phyloP scores from a whole-genome alignment of 306 rosid species.

The Pterocarpus santalinus region DNA sequence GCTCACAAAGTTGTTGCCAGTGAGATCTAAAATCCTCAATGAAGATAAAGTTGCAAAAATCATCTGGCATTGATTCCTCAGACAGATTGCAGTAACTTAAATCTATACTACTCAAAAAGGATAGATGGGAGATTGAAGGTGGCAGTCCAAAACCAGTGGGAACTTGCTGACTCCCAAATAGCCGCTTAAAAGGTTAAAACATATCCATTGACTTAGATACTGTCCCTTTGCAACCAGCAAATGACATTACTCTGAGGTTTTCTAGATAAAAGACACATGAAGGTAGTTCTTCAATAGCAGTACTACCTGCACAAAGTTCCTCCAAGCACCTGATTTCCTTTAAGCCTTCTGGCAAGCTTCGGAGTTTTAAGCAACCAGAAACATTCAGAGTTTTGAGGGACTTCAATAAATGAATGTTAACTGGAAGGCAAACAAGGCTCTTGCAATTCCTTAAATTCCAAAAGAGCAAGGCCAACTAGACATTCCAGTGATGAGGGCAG shows the following conservation, averaged over 20 bases:
- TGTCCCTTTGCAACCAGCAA: conserved; percentile 44
- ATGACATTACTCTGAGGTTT: conserved; percentile 39
- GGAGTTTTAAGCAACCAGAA: conserved; percentile 43
- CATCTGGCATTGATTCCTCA: conserved; percentile 43
- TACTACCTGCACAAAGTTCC: conserved; percentile 41
- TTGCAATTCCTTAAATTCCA: conserved; percentile 48
- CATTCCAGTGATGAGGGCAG: conserved; percentile 45
- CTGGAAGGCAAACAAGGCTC: conserved; percentile 49
- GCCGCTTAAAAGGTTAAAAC: conserved; percentile 5
- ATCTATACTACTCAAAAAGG: background rate
- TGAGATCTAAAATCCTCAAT: conserved; percentile 13
- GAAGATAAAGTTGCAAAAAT: conserved; percentile 38
- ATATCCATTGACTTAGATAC: conserved; percentile 34
- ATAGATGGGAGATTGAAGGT: background rate
- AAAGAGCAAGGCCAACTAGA: conserved; percentile 39
- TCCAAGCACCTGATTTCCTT: conserved; percentile 35
- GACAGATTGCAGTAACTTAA: conserved; percentile 52
- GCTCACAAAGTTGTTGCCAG: conserved; percentile 52
- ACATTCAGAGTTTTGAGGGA: conserved; percentile 47
- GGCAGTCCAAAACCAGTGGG: conserved; percentile 36
- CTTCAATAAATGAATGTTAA: conserved; percentile 41
- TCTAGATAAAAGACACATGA: conserved; percentile 35
- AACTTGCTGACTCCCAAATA: conserved; percentile 14
- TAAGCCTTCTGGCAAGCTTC: conserved; percentile 37
- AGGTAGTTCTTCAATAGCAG: conserved; percentile 49